These are phyloP conservation scores for Anaeramoeba ignava DNA, from an alignment of 78 protist species.

Conservation along the genomic window DNA sequence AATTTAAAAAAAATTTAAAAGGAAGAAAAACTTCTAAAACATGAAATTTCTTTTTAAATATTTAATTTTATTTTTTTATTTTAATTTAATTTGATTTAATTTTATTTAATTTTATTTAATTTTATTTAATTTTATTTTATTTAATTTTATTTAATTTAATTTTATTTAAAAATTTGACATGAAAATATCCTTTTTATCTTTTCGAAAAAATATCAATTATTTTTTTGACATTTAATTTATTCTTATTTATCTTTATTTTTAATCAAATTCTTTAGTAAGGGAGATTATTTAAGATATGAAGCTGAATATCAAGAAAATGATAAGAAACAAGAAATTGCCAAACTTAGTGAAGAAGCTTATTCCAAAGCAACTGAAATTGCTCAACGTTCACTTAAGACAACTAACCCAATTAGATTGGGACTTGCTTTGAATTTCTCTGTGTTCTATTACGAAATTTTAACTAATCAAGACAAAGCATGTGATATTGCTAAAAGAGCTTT, in stretches of 20 bases:
- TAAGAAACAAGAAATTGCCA: not conserved
- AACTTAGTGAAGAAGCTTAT: not conserved
- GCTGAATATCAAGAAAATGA: conserved; percentile 4
- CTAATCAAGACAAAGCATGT: not conserved
- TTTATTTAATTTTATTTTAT: too few relatives aligned
- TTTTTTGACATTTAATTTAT: too few relatives aligned
- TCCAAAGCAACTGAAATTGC: not conserved
- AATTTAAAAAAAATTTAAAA: not conserved
- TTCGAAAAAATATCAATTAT: too few relatives aligned
- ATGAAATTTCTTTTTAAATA: not conserved
- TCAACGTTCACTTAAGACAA: not conserved
- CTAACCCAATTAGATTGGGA: not conserved
- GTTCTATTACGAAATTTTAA: conserved; percentile 1
- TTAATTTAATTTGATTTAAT: too few relatives aligned
- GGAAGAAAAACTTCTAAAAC: not conserved
- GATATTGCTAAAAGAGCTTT: not conserved
- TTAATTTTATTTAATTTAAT: too few relatives aligned
- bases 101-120: too few relatives aligned
- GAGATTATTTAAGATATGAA: conserved; percentile 8
- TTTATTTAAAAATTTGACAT: too few relatives aligned
- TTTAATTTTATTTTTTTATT: too few relatives aligned
- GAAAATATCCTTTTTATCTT: too few relatives aligned
- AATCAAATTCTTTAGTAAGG: conserved; percentile 1
- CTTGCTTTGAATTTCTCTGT: conserved; percentile 1
- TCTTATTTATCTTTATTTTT: not conserved